phyloP scores from a whole-genome alignment of 2,329 filamentous ascomycete genomes.

The Talaromyces sp. region DNA sequence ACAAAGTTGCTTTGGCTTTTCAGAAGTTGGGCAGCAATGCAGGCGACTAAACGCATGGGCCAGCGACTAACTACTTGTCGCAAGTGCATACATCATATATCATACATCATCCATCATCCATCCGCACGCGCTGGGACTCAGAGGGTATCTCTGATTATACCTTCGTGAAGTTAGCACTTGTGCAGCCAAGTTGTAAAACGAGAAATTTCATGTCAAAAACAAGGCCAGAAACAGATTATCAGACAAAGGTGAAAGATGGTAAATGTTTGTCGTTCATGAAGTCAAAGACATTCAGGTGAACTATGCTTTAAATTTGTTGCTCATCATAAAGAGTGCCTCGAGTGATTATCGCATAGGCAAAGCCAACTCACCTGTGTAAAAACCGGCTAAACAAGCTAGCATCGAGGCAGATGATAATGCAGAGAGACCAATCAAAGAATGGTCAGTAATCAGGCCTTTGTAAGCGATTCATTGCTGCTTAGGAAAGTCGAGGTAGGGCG shows the following conservation, averaged over 20 bases:
- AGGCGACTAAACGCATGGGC: constrained; percentile 11
- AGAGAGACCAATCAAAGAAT: background rate
- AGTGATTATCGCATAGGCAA: background rate
- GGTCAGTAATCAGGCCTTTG: background rate
- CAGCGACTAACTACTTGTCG: constrained; percentile 2
- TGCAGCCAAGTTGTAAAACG: background rate
- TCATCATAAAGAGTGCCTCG: constrained; percentile 24
- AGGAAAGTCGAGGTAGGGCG: background rate
- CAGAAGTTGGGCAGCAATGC: constrained; percentile 21
- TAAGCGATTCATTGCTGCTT: background rate
- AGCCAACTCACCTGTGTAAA: constrained; percentile 2
- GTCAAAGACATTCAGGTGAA: constrained; percentile 29
- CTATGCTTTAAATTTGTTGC: constrained; percentile 27
- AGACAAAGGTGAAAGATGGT: constrained; percentile 28
- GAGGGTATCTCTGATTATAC: background rate
- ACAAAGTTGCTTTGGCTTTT: background rate
- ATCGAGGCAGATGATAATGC: background rate
- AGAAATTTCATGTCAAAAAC: background rate
- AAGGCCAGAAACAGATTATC: constrained; percentile 13
- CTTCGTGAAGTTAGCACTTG: constrained; percentile 3
- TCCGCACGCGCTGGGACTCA: background rate
- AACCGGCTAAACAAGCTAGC: background rate
- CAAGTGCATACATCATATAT: background rate
- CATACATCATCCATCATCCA: background rate
- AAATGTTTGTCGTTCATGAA: constrained; percentile 27